phyloP scores from a whole-genome alignment of 257 asterid genomes.

The Salvia hispanica region DNA sequence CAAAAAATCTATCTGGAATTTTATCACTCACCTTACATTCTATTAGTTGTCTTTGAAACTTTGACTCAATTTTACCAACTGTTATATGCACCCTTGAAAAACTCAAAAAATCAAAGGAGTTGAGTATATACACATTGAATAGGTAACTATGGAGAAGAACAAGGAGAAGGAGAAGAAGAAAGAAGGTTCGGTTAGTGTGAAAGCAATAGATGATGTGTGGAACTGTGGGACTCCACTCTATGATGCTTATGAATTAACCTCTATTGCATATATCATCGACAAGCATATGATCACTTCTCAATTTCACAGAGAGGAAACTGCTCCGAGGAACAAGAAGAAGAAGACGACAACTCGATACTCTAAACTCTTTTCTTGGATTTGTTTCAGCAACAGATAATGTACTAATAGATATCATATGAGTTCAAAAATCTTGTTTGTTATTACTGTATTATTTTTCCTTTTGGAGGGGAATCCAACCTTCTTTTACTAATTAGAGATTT shows the following conservation, averaged over 20 bases:
- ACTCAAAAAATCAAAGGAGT: neutral
- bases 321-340: neutral
- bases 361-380: neutral
- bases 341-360: neutral
- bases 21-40: neutral
- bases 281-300: constrained; percentile 27
- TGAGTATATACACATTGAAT: neutral
- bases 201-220: constrained; percentile 33
- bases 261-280: constrained; percentile 42
- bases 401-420: too few relatives aligned
- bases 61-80: too few relatives aligned
- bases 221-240: constrained; percentile 62
- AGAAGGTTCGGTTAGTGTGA: neutral
- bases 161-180: neutral
- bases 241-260: constrained; percentile 52
- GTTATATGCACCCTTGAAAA: too few relatives aligned
- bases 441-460: neutral
- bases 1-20: neutral
- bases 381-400: neutral
- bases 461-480: neutral
- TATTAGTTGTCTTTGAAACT: neutral
- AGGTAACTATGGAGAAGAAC: constrained; percentile 25
- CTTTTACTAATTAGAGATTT: too few relatives aligned
- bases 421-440: too few relatives aligned
- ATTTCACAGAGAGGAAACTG: neutral